phyloP scores from a whole-genome alignment of 1,284 basidiomycete genomes.

The Anthracocystis walkeri region DNA sequence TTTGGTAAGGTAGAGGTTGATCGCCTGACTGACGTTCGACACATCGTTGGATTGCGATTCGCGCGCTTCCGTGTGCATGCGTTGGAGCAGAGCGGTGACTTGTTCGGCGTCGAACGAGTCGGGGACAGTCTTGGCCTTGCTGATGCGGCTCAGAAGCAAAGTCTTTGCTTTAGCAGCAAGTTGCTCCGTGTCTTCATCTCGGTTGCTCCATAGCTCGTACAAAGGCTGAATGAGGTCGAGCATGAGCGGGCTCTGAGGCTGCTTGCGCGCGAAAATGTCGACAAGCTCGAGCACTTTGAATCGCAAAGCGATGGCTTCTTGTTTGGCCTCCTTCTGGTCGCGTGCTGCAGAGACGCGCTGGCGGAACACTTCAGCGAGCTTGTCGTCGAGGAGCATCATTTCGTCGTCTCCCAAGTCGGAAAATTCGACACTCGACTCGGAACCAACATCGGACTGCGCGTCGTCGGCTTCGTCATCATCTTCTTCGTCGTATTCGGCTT shows the following conservation, averaged over 20 bases:
- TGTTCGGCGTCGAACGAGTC: slow-evolving; percentile 71
- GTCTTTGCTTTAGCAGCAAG: slow-evolving; percentile 85
- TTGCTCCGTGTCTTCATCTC: slow-evolving; percentile 73
- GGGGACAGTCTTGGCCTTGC: slow-evolving; percentile 81
- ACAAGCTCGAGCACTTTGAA: slow-evolving; percentile 92
- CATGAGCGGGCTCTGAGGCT: slow-evolving; percentile 76
- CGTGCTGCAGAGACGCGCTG: slow-evolving; percentile 75
- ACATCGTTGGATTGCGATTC: slow-evolving; percentile 77
- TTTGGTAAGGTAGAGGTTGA: slow-evolving; percentile 79
- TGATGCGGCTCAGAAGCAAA: slow-evolving; percentile 80
- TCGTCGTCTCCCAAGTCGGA: slow-evolving; percentile 79
- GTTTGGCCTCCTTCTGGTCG: slow-evolving; percentile 55
- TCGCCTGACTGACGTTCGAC: slow-evolving; percentile 76
- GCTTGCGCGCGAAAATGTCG: slow-evolving; percentile 83
- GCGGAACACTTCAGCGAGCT: slow-evolving; percentile 89
- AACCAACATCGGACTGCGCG: slow-evolving; percentile 38
- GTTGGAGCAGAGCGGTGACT: slow-evolving; percentile 74
- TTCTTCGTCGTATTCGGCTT: slow-evolving; percentile 68
- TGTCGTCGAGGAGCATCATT: slow-evolving; percentile 95
- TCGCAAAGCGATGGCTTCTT: slow-evolving; percentile 80
- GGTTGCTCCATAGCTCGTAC: slow-evolving; percentile 74
- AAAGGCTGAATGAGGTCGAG: slow-evolving; percentile 81
- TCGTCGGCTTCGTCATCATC: slow-evolving; percentile 65
- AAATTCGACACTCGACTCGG: slow-evolving; percentile 47
- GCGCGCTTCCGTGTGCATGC: slow-evolving; percentile 81